Conservation (phyloP, 2,329 filamentous ascomycete genomes). For the Fusarium nelsonii region DNA sequence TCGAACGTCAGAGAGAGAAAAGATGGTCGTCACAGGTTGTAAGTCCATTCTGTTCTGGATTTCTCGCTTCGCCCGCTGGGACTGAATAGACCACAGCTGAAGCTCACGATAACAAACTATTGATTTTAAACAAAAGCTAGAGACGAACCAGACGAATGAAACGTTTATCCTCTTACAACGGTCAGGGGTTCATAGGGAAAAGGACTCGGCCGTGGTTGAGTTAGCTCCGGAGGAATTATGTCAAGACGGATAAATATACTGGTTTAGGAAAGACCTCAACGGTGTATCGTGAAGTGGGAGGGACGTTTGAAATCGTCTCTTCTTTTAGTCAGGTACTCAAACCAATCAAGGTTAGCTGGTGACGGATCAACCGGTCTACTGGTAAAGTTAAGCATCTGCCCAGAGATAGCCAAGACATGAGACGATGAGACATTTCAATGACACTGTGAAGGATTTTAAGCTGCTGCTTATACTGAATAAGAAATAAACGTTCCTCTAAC, state of each 20-base stretch:
- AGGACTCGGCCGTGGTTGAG: neutral
- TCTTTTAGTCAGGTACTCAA: neutral
- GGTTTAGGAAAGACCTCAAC: neutral
- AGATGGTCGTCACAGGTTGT: neutral
- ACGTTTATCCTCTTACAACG: neutral
- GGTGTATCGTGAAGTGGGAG: neutral
- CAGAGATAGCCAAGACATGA: neutral
- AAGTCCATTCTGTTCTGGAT: constrained; percentile 11
- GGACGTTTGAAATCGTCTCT: neutral
- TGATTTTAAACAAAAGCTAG: constrained; percentile 4
- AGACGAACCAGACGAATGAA: neutral
- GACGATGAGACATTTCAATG: too few relatives aligned
- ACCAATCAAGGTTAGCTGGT: neutral
- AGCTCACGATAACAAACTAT: constrained; percentile 7
- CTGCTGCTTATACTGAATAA: too few relatives aligned
- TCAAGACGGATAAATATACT: constrained; percentile 10
- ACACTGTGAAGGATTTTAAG: too few relatives aligned
- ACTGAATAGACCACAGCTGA: constrained; percentile 8
- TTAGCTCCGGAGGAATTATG: constrained; percentile 22
- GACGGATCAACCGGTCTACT: neutral
- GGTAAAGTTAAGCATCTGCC: neutral
- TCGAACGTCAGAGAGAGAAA: neutral
- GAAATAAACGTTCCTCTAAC: too few relatives aligned
- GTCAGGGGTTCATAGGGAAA: neutral
- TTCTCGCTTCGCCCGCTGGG: constrained; percentile 8